Base-by-base conservation (phyloP, 2,329 filamentous ascomycete species). In the Hypoxylon sp. region DNA sequence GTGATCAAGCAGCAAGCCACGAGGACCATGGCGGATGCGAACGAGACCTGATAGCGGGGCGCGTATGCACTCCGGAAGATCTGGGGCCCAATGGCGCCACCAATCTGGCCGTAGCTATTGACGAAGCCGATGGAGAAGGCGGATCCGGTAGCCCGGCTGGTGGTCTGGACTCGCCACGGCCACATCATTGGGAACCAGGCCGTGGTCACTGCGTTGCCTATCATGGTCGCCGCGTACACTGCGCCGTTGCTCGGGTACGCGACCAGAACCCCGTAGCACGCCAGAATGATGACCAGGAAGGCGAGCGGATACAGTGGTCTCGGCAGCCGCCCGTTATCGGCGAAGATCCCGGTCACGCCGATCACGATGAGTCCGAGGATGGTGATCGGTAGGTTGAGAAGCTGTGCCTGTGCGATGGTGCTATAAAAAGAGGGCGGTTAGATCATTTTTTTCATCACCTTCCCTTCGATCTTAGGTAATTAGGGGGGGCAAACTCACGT, bases 91-190 rank as follows among this genome's bases (percentile, higher is more conserved):
- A 78, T 69, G 1, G 75, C 75, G 11, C 74, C 75, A 3, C 76
- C 77, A 12, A 79, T 76, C 53, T 79, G 75, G 0, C 76, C 76
- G 56, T 78, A 77, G 47, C 72, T 75, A 54, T 78, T 78, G 40
- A 77, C 75, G 43, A 79, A 80, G 1, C 72, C 76, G 44, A 79
- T 77, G 2, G 74, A 71, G 59, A 79, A 79, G 1, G 77, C 77
- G 0, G 77, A 78, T 0, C 76, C 77, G 0, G 77, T 79, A 1
- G 77, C 73, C 2, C 73, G 57, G 32, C 66, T 69, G 0, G 72
- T 78, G 2, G 75, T 78, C 62, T 77, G 76, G 0, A 77, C 75
- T 3, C 77, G 71, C 77, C 77, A 79, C 7, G 77, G 76, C 77
- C 77, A 77, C 76, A 79, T 79, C 50, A 78, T 69, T 0, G 77